These are phyloP conservation scores for Ceratocystis ficicola DNA, from an alignment of 2,329 filamentous ascomycete genomes.

Conservation along the genomic window DNA sequence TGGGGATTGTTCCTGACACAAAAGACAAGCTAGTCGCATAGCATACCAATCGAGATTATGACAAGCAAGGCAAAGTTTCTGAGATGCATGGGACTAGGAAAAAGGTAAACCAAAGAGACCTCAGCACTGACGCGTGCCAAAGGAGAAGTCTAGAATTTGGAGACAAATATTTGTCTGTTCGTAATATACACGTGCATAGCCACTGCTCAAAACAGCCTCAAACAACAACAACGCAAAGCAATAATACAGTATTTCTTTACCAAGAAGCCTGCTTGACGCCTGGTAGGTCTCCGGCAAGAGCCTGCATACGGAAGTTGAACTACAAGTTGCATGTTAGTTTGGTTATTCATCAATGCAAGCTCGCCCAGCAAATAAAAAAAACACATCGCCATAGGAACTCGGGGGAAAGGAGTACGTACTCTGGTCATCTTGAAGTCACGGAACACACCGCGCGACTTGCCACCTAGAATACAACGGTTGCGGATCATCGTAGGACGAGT, in stretches of 20 bases:
- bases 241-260: conserved; percentile 41
- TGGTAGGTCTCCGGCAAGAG: conserved; percentile 70
- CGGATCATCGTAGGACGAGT: conserved; percentile 86
- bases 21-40: background rate
- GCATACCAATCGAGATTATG: background rate
- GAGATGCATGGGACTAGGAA: background rate
- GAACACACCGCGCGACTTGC: conserved; percentile 81
- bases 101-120: background rate
- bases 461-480: conserved; percentile 84
- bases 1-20: background rate
- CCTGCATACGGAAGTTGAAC: conserved; percentile 90
- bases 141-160: background rate
- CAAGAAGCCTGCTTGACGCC: conserved; percentile 95
- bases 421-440: conserved; percentile 84
- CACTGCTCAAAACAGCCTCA: background rate
- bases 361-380: background rate
- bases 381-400: background rate
- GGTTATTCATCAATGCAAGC: background rate
- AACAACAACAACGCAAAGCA: background rate
- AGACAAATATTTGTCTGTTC: conserved; percentile 15
- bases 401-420: conserved; percentile 44
- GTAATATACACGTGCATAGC: conserved; percentile 19
- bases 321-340: conserved; percentile 30
- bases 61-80: background rate
- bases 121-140: background rate